Evolutionary conservation across 2,329 filamentous ascomycete species (phyloP), one percentile per base, ranked within the genome.

Genomic region (Thelonectria rubi): DNA sequence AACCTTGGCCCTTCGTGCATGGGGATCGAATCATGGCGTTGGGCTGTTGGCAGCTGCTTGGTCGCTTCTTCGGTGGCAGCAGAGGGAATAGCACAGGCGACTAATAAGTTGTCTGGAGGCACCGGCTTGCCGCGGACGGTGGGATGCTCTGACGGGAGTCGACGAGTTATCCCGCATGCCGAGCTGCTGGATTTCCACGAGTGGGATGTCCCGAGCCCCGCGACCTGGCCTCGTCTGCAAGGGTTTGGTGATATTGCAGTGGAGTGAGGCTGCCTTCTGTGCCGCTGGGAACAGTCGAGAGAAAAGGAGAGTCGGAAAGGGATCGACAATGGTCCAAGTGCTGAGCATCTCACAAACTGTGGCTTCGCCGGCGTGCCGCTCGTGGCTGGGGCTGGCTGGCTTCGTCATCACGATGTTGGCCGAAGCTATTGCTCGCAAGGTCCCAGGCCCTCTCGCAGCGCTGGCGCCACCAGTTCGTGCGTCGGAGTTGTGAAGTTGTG

Each of bases 231-330:
- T 24, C 18, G 42, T 43, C 40, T 46, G 42, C 18, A 26, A 40
- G 53, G 32, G 20, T 11, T 51, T 7, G 32, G 24, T 51, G 57
- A 55, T 52, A 60, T 60, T 60, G 47, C 58, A 26, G 58, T 60
- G 58, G 58, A 52, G 52, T 42, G 52, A 52, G 39, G 52, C 21
- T 60, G 51, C 53, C 21, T 43, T 24, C 24, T 30, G 7, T 37
- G 34, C 34, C 42, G 20, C 42, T 12, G 50, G 18, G 50, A 51
- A 12, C 40, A 37, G 51, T 30, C 14, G 17, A 30, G 26, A 18
- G 11, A 48, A 48, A 17, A 30, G 46, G 43, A 17, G 10, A 20
- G 30, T 17, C 7, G 24, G 26, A 30, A 30, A 39, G 21, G 24
- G 53, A 56, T 56, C 53, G 53, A 39, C 45, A 48, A 49, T 46